These are phyloP conservation scores for Phoma sp. DNA, from an alignment of 2,329 filamentous ascomycete species.

Conservation along the genomic window DNA sequence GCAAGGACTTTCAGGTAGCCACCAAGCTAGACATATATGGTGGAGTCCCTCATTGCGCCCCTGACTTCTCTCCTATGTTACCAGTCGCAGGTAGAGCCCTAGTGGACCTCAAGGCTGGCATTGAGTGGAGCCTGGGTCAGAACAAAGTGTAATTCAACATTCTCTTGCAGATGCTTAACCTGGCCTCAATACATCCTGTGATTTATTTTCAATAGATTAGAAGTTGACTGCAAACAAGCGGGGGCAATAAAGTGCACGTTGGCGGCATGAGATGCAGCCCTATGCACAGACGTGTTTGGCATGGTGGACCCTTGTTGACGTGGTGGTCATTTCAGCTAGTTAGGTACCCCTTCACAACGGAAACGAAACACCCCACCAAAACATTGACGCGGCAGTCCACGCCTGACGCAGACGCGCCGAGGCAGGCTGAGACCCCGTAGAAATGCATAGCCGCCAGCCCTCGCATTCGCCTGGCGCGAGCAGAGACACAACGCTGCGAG, in stretches of 20 bases:
- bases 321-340: constrained; percentile 1
- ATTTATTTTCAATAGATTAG: too few relatives aligned
- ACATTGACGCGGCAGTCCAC: constrained; percentile 5
- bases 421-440: constrained; percentile 30
- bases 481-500: constrained; percentile 21
- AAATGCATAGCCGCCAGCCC: constrained; percentile 34
- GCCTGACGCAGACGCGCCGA: constrained; percentile 27
- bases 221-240: too few relatives aligned
- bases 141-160: background rate
- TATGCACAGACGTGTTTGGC: constrained; percentile 14
- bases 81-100: constrained; percentile 31
- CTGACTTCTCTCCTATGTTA: constrained; percentile 39
- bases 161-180: too few relatives aligned
- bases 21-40: constrained; percentile 54
- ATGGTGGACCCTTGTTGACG: constrained; percentile 7
- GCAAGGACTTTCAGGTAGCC: constrained; percentile 50
- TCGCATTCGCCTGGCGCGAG: constrained; percentile 10
- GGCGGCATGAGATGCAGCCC: background rate
- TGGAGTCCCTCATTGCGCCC: constrained; percentile 53
- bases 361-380: constrained; percentile 18
- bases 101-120: constrained; percentile 38
- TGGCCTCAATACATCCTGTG: background rate
- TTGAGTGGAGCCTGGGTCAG: constrained; percentile 46
- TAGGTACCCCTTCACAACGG: constrained; percentile 1
- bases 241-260: too few relatives aligned